phyloP scores from a whole-genome alignment of 2,329 filamentous ascomycete genomes.

The Ampelomyces quisqualis region DNA sequence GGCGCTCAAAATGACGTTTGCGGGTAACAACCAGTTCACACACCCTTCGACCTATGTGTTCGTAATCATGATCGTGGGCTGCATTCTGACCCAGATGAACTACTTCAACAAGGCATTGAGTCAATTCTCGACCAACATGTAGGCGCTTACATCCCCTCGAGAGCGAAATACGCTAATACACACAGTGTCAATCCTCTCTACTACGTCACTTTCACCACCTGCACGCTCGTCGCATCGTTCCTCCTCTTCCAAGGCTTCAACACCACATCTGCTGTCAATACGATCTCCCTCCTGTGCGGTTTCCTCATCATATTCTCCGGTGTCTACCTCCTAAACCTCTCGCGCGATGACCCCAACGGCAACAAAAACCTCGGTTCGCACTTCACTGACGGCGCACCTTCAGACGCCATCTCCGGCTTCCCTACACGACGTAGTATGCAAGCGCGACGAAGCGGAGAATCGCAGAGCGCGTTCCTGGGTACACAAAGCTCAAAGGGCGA shows the following conservation, averaged over 20 bases:
- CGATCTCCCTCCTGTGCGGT: conserved; percentile 85
- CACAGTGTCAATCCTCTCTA: conserved; percentile 88
- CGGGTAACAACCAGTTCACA: conserved; percentile 90
- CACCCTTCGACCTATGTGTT: conserved; percentile 98
- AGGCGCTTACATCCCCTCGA: conserved; percentile 41
- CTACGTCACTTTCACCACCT: conserved; percentile 96
- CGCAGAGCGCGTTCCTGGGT: conserved; percentile 15
- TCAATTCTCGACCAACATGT: conserved; percentile 97
- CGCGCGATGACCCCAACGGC: conserved; percentile 84
- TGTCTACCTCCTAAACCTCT: conserved; percentile 95
- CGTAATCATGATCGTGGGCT: conserved; percentile 86
- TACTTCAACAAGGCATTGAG: conserved; percentile 99
- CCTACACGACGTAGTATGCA: conserved; percentile 95
- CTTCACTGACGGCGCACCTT: conserved; percentile 76
- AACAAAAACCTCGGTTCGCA: conserved; percentile 57
- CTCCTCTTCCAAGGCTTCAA: conserved; percentile 97
- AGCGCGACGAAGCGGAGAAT: conserved; percentile 62
- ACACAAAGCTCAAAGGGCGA: conserved; percentile 3
- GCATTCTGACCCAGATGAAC: conserved; percentile 99
- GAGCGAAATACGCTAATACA: conserved; percentile 8
- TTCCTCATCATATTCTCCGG: conserved; percentile 95
- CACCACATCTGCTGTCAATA: conserved; percentile 87
- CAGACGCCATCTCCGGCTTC: conserved; percentile 84
- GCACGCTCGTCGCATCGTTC: conserved; percentile 90
- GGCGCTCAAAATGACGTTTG: conserved; percentile 90